A percentile compares a stretch with the other conserved stretches of the same genome.
These are phyloP conservation scores for Yamadazyma trypodendri DNA, from an alignment of 1,139 yeast species.

Conservation along the genomic window DNA sequence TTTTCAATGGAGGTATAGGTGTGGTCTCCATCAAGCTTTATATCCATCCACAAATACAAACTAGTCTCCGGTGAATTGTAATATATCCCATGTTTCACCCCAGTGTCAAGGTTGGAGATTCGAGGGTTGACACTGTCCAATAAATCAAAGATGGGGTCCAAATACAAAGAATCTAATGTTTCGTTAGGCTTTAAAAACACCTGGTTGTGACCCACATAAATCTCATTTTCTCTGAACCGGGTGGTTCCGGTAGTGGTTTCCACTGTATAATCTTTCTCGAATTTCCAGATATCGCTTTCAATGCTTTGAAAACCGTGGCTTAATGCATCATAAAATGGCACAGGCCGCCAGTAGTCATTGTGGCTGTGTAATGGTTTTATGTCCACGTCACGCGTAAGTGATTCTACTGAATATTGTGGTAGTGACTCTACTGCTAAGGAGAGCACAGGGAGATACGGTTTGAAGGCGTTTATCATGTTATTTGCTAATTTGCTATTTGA, in stretches of 20 bases:
- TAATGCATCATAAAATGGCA: slow-evolving; percentile 64
- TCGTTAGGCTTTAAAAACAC: slow-evolving; percentile 41
- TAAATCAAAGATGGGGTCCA: slow-evolving; percentile 50
- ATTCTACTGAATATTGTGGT: slow-evolving; percentile 20
- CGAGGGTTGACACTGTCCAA: slow-evolving; percentile 44
- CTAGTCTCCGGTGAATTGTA: slow-evolving; percentile 41
- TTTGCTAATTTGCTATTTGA: no score
- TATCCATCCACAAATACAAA: slow-evolving; percentile 43
- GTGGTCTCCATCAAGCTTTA: slow-evolving; percentile 35
- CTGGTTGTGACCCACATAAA: slow-evolving; percentile 70
- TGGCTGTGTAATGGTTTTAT: slow-evolving; percentile 64
- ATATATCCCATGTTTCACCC: slow-evolving; percentile 30
- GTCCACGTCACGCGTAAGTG: slow-evolving; percentile 49
- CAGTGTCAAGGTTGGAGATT: slow-evolving; percentile 7
- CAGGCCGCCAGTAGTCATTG: slow-evolving; percentile 70
- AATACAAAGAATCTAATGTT: slow-evolving; percentile 52
- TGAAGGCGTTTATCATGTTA: slow-evolving; percentile 15
- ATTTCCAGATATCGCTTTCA: slow-evolving; percentile 72
- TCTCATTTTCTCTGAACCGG: slow-evolving; percentile 29
- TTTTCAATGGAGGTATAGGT: slow-evolving; percentile 33
- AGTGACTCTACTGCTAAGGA: neutral
- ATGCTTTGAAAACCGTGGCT: slow-evolving; percentile 58
- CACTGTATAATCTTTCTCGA: slow-evolving; percentile 30
- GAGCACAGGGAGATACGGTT: slow-evolving; percentile 9
- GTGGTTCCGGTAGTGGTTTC: slow-evolving; percentile 19